Conservation (phyloP, 441 rosid genomes). For the Adansonia rubrostipa region DNA sequence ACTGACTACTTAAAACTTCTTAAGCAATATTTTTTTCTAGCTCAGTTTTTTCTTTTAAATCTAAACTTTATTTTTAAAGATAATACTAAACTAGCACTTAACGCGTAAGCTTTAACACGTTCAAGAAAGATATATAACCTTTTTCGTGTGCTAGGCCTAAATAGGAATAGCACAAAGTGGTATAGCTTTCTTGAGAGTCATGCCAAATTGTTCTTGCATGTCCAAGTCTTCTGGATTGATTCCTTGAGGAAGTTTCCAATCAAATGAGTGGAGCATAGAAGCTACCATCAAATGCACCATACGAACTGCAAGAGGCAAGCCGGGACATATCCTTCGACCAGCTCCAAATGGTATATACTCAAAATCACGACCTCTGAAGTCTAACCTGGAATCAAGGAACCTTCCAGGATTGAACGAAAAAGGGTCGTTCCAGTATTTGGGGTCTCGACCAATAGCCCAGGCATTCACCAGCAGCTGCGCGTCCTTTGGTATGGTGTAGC, state of each 20-base stretch:
- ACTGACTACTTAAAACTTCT: too few species aligned
- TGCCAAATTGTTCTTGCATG: conserved; percentile 30
- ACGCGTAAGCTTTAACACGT: neutral
- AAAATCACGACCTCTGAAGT: conserved; percentile 26
- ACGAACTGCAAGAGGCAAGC: conserved; percentile 26
- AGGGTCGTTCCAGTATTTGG: conserved; percentile 21
- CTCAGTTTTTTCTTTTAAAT: too few species aligned
- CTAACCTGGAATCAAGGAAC: conserved; percentile 17
- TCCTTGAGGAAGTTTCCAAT: conserved; percentile 26
- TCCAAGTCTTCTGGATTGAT: conserved; percentile 14
- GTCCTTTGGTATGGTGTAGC: conserved; percentile 25
- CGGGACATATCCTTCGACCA: conserved; percentile 31
- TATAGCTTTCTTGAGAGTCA: conserved; percentile 24
- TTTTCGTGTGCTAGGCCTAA: neutral
- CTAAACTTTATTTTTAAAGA: too few species aligned
- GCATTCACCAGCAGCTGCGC: conserved; percentile 25
- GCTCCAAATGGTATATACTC: conserved; percentile 27
- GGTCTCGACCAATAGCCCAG: conserved; percentile 29
- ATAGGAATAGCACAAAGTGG: conserved; percentile 25
- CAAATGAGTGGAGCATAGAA: conserved; percentile 18
- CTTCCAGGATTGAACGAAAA: conserved; percentile 21
- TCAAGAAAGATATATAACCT: neutral
- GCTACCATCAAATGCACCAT: conserved; percentile 29
- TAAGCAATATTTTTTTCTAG: too few species aligned
- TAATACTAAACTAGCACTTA: too few species aligned